Evolutionary conservation across 1,139 yeast genomes (phyloP).

Genomic region (Taphrina communis): DNA sequence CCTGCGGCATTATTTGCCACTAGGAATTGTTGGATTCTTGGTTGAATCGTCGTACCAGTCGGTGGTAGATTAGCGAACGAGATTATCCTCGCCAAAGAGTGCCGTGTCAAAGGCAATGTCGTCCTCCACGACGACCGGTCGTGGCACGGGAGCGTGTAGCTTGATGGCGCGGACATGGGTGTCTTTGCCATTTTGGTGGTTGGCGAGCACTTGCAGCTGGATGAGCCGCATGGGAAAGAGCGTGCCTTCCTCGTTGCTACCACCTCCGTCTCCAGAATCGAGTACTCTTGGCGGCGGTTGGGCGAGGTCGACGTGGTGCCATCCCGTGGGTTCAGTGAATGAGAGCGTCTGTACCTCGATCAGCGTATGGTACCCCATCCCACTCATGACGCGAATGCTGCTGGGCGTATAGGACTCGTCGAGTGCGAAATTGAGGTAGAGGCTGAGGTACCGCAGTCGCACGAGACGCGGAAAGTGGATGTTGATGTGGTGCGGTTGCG

Average conservation of each 20-base stretch:
- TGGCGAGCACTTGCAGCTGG: conserved; percentile 71
- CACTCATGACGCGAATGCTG: conserved; percentile 72
- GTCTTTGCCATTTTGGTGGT: conserved; percentile 96
- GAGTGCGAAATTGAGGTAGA: conserved; percentile 67
- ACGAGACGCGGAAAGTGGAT: conserved; percentile 83
- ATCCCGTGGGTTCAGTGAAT: conserved; percentile 75
- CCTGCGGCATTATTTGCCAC: too few relatives aligned
- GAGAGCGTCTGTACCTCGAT: conserved; percentile 72
- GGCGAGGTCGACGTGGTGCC: conserved; percentile 69
- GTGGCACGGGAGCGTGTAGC: conserved; percentile 56
- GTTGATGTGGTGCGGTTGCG: conserved; percentile 84
- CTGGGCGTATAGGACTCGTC: conserved; percentile 96
- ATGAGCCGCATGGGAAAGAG: conserved; percentile 58
- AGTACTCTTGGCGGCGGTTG: not conserved
- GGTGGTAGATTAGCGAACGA: not conserved
- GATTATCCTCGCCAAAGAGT: not conserved
- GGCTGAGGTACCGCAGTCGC: conserved; percentile 64
- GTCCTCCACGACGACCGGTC: conserved; percentile 12
- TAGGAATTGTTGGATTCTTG: not conserved
- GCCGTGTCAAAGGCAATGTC: conserved; percentile 5
- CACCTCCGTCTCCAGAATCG: not conserved
- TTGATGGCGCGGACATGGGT: conserved; percentile 81
- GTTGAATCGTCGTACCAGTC: not conserved
- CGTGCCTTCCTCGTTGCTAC: not conserved
- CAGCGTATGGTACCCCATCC: conserved; percentile 84